Evolutionary conservation across 1,284 basidiomycete genomes (phyloP), one percentile per base, ranked within the genome.

Genomic region (Papiliotrema laurentii): DNA sequence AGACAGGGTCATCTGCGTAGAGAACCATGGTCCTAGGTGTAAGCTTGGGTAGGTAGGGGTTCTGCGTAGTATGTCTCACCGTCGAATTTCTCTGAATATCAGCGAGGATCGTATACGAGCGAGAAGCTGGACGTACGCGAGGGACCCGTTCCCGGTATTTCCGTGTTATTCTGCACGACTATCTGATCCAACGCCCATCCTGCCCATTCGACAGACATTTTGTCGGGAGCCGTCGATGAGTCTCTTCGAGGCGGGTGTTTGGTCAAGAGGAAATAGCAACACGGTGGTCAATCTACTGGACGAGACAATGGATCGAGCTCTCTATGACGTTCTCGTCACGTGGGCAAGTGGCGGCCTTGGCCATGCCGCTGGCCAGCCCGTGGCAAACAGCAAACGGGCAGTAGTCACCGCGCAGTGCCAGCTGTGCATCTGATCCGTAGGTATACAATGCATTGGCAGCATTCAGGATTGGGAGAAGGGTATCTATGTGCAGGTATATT

Each of bases 1-100:
- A 3, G 93, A 89, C 30, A 98, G 80, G 1, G 79, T 72, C 27
- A 97, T 77, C 71, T 97, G 94, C 9, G 93, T 97, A 11, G 83
- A 84, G 73, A 98, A 73, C 73, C 73, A 74, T 39, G 65, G 67
- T 2, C 66, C 70, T 66, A 25, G 24, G 16, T 21, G 27, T 52
- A 37, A 51, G 37, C 9, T 10, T 7, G 16, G n/a, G n/a, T n/a
- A n/a, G n/a, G 19, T 25, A 25, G 25, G 16, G 21, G 6, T 47
- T n/a, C 27, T 24, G 13, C 31, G 19, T 3, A 6, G 18, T 24
- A 6, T 18, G 45, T 41, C 39, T 21, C 30, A 66, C 64, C 64
- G 14, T 54, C 54, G 42, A 66, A 66, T 40, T 56, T 60, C 50
- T 66, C 64, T 66, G 43, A 50, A 21, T 16, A 24, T 36, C 41